Conservation (phyloP, 148 eudicot genomes). For the Fagopyrum esculentum region DNA sequence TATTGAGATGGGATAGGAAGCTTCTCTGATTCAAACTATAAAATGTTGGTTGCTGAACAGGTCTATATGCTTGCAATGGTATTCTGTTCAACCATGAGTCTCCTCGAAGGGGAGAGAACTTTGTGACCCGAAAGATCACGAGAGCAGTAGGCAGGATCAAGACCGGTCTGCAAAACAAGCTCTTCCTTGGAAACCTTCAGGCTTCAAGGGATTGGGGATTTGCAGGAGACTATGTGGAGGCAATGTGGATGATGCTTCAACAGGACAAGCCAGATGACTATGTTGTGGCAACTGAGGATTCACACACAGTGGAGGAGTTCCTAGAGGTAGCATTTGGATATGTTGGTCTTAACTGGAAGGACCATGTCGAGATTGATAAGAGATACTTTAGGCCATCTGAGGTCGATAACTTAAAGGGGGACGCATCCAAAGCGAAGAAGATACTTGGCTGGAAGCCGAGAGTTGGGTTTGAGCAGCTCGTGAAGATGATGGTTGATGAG, state of each 20-base stretch:
- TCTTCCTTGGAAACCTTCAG: constrained; percentile 73
- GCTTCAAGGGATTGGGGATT: constrained; percentile 96
- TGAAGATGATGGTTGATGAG: constrained; percentile 99
- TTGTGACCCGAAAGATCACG: constrained; percentile 95
- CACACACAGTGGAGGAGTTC: constrained; percentile 89
- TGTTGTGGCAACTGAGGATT: constrained; percentile 90
- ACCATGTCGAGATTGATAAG: constrained; percentile 84
- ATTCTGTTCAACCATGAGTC: constrained; percentile 88
- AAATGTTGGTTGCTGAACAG: constrained; percentile 14
- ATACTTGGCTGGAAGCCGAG: constrained; percentile 82
- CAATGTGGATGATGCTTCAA: constrained; percentile 99
- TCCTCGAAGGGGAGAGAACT: constrained; percentile 92
- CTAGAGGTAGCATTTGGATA: constrained; percentile 73
- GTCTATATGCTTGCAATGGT: constrained; percentile 81
- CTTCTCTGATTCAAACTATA: background rate
- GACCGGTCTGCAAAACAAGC: constrained; percentile 79
- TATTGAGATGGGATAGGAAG: background rate
- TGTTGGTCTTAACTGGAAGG: constrained; percentile 77
- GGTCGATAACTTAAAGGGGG: constrained; percentile 90
- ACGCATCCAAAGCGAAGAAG: constrained; percentile 69
- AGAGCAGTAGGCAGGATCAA: constrained; percentile 90
- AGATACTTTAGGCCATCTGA: constrained; percentile 90
- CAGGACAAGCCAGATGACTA: constrained; percentile 96
- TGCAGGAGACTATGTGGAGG: constrained; percentile 96
- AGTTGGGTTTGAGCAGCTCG: constrained; percentile 82